Conservation (phyloP, 2,329 filamentous ascomycete species). For the Biscogniauxia marginata region DNA sequence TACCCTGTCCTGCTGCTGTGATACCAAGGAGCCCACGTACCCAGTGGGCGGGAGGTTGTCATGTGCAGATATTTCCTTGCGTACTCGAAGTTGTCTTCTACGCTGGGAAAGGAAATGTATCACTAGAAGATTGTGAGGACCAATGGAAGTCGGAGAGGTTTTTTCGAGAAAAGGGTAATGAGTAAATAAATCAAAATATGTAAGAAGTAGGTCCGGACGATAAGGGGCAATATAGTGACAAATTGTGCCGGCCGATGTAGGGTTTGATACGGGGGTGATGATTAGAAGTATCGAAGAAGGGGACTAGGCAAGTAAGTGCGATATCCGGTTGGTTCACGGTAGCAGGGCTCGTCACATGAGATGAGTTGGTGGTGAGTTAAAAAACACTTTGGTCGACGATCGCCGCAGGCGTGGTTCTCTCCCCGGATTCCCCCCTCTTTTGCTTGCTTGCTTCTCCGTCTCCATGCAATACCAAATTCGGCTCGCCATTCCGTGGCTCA, state of each 20-base stretch:
- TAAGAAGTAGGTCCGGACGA: background rate
- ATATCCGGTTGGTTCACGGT: too few species aligned
- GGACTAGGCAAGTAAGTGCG: background rate
- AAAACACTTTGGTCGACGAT: background rate
- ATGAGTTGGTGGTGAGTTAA: background rate
- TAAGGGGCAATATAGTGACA: background rate
- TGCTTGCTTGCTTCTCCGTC: background rate
- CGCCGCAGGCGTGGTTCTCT: background rate
- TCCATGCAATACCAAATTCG: background rate
- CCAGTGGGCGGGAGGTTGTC: background rate
- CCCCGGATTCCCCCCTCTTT: background rate
- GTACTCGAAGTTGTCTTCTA: background rate
- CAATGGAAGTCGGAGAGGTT: background rate
- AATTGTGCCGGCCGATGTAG: background rate
- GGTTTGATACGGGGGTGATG: background rate
- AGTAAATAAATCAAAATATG: background rate
- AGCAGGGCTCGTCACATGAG: background rate
- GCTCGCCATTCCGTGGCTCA: background rate
- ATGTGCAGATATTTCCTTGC: background rate
- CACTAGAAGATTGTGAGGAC: background rate
- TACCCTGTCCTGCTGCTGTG: background rate
- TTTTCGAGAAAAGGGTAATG: background rate
- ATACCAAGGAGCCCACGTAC: background rate
- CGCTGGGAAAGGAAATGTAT: background rate
- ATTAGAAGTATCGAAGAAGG: background rate